Base-by-base conservation (phyloP, 2,329 filamentous ascomycete genomes). In the Aureobasidium melanogenum region DNA sequence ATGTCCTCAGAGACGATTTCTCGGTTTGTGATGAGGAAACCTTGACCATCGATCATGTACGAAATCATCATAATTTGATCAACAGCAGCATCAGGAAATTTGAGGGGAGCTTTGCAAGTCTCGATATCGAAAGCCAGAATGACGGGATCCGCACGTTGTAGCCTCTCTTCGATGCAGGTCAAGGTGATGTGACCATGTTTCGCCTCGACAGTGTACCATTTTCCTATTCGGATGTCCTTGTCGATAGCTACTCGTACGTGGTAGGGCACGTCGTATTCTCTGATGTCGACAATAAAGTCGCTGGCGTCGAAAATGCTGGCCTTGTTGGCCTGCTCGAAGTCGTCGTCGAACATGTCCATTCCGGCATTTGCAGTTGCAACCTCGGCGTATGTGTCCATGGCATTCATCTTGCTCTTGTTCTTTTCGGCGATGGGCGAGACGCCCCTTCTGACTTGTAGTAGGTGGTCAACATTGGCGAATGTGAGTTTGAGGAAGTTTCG, bases 1-100 rank as follows among this genome's bases (percentile, higher is more conserved):
- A 99, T 99, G 70, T 99, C 92, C 74, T 99, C 93, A 0, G 93
- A 96, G 10, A 99, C 91, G 63, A 99, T 96, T 72, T 97, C 92
- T 69, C 95, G 86, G 72, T 99, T 99, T 5, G 94, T 99, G 74
- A 99, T 97, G 38, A 99, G 80, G 68, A 97, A 99, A 5, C 94
- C 94, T 75, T 96, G 92, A 0, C 94, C 95, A 68, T 99, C 94
- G 69, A 99, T 97, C 95, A 99, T 99, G 79, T 99, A 99, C 34
- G 95, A 99, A 73, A 99, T 93, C 94, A 99, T 99, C 92, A 99
- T 99, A 71, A 99, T 88, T 73, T 96, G 93, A 76, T 99, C 94
- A 65, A 96, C 87, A 4, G 91, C 84, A 1, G 94, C 87, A 71
- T 99, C 95, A 28, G 94, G 95, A 68, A 99, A 99, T 74, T 99